Conservation (phyloP, 2,329 filamentous ascomycete species). For the Exophiala bonariae region DNA sequence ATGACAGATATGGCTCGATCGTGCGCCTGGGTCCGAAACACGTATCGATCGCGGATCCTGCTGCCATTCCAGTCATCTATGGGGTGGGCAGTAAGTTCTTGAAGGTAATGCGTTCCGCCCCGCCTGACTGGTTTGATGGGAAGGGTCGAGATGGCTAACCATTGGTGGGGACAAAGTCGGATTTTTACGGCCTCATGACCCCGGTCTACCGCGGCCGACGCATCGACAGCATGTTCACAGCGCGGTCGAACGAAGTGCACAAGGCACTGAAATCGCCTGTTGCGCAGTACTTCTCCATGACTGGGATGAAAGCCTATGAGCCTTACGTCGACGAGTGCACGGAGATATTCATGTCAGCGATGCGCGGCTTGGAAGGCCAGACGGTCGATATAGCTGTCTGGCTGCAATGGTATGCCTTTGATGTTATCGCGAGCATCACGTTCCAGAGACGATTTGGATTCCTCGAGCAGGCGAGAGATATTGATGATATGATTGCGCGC, state of each 20-base stretch:
- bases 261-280: slow-evolving; percentile 35
- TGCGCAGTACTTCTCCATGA: slow-evolving; percentile 49
- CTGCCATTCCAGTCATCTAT: slow-evolving; percentile 19
- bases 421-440: slow-evolving; percentile 53
- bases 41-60: slow-evolving; percentile 15
- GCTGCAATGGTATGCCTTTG: slow-evolving; percentile 80
- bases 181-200: slow-evolving; percentile 4
- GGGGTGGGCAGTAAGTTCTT: slow-evolving; percentile 12
- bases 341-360: slow-evolving; percentile 9
- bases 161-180: neutral
- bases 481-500: slow-evolving; percentile 47
- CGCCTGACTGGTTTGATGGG: too few species aligned
- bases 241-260: slow-evolving; percentile 9
- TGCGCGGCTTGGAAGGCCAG: slow-evolving; percentile 13
- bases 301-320: slow-evolving; percentile 49
- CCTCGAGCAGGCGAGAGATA: slow-evolving; percentile 69
- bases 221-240: slow-evolving; percentile 16
- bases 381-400: slow-evolving; percentile 42
- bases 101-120: slow-evolving; percentile 1
- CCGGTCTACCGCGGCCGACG: slow-evolving; percentile 3
- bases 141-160: too few species aligned
- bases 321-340: slow-evolving; percentile 42
- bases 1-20: slow-evolving; percentile 13
- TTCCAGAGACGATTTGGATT: slow-evolving; percentile 70
- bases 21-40: slow-evolving; percentile 18